These are phyloP conservation scores for Epichloe uncinata DNA, from an alignment of 2,329 filamentous ascomycete genomes.

Conservation along the genomic window DNA sequence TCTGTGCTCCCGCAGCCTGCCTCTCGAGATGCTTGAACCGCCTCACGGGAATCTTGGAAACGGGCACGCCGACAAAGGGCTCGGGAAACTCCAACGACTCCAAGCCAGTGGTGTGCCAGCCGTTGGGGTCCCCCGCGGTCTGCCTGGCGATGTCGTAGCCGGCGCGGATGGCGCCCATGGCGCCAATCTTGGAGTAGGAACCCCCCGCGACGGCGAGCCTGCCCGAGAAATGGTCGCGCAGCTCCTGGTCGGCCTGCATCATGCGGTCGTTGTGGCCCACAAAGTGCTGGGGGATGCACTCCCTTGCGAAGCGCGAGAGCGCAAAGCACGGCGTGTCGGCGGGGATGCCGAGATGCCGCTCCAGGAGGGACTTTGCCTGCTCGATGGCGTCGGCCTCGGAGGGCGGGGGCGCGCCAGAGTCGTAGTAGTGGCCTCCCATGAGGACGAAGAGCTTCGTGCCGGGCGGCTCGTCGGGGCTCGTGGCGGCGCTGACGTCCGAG, in stretches of 20 bases:
- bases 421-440: slow-evolving; percentile 85
- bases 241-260: slow-evolving; percentile 38
- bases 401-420: slow-evolving; percentile 33
- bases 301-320: slow-evolving; percentile 41
- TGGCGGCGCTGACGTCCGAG: slow-evolving; percentile 41
- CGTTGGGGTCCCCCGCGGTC: slow-evolving; percentile 7
- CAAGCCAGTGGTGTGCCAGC: slow-evolving; percentile 17
- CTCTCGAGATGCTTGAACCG: slow-evolving; percentile 7
- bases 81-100: slow-evolving; percentile 14
- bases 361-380: slow-evolving; percentile 58
- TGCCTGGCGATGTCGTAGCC: slow-evolving; percentile 18
- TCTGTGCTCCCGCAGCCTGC: background rate
- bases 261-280: slow-evolving; percentile 62
- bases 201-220: slow-evolving; percentile 50
- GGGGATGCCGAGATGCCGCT: slow-evolving; percentile 61
- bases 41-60: slow-evolving; percentile 15
- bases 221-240: slow-evolving; percentile 44
- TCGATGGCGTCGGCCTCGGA: slow-evolving; percentile 49
- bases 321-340: slow-evolving; percentile 44
- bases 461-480: slow-evolving; percentile 34
- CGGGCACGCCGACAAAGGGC: slow-evolving; percentile 14
- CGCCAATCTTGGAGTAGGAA: slow-evolving; percentile 39
- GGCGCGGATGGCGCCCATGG: slow-evolving; percentile 37
- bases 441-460: slow-evolving; percentile 90
- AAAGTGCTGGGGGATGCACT: slow-evolving; percentile 85